Percentiles rank a stretch among this genome's conserved stretches.
Conservation (phyloP, 768 basidiomycete genomes). For the Hygrocybe punicea region DNA sequence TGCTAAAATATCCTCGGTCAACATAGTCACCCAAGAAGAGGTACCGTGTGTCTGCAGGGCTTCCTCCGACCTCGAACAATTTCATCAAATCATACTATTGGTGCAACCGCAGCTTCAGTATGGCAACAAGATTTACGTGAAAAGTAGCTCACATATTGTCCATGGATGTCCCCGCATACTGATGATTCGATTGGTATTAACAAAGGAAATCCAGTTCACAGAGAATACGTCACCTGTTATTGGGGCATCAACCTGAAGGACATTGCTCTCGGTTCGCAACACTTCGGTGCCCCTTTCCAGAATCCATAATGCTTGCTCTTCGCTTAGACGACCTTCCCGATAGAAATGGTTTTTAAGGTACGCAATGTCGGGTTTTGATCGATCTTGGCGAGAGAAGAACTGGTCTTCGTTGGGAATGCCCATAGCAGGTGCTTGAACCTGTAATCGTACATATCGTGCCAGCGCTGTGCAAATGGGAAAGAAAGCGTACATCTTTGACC, state of each 20-base stretch:
- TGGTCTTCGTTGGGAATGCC: conserved; percentile 86
- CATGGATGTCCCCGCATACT: conserved; percentile 98
- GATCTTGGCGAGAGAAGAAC: conserved; percentile 82
- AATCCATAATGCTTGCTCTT: conserved; percentile 95
- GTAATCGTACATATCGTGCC: background rate
- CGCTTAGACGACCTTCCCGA: conserved; percentile 87
- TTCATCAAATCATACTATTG: conserved; percentile 89
- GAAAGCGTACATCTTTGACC: conserved; percentile 78
- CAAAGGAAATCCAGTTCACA: background rate
- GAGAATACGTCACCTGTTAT: conserved; percentile 71
- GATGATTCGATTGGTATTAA: conserved; percentile 6
- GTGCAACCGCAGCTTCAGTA: conserved; percentile 7
- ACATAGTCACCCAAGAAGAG: conserved; percentile 93
- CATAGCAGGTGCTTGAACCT: conserved; percentile 99
- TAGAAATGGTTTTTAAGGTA: conserved; percentile 99
- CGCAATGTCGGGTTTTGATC: conserved; percentile 87
- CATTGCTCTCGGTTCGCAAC: conserved; percentile 80
- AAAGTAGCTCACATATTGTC: conserved; percentile 83
- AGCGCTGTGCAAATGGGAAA: conserved; percentile 1
- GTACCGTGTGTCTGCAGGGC: conserved; percentile 90
- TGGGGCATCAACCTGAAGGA: conserved; percentile 92
- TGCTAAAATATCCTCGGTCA: conserved; percentile 90
- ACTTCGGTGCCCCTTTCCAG: conserved; percentile 83
- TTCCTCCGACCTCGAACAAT: conserved; percentile 90
- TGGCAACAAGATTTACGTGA: conserved; percentile 8